Percentiles rank a stretch among this genome's conserved stretches.
Conservation (phyloP, 306 rosid genomes). For the Malus orientalis region DNA sequence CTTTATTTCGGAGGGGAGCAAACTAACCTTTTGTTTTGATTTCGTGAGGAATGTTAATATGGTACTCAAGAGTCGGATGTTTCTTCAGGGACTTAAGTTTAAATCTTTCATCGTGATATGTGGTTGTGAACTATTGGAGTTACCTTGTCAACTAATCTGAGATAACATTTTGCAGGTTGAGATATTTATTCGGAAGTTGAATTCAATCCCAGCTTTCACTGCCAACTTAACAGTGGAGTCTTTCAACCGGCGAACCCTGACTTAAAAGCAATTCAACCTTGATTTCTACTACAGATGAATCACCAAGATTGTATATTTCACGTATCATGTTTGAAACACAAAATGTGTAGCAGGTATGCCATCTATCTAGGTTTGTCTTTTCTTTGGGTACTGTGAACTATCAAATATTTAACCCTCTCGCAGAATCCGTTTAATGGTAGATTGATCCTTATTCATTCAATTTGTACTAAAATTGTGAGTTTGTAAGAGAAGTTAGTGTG, state of each 20-base stretch:
- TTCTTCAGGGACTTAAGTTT: not conserved
- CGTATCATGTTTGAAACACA: not conserved
- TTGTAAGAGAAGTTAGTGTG: too few species aligned
- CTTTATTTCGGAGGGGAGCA: not conserved
- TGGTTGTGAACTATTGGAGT: not conserved
- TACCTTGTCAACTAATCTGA: not conserved
- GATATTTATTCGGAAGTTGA: slow-evolving; percentile 78
- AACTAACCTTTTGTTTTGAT: too few species aligned
- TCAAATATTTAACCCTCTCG: not conserved
- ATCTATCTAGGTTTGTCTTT: not conserved
- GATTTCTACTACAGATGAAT: slow-evolving; percentile 14
- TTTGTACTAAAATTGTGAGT: too few species aligned
- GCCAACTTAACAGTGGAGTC: slow-evolving; percentile 97
- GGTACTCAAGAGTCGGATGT: not conserved
- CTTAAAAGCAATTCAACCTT: slow-evolving; percentile 24
- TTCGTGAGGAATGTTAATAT: not conserved
- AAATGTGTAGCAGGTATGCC: not conserved
- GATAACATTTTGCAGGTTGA: slow-evolving; percentile 57
- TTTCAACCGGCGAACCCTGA: slow-evolving; percentile 74
- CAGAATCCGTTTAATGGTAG: not conserved
- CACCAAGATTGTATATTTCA: slow-evolving; percentile 4
- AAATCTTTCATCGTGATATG: not conserved
- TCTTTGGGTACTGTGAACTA: not conserved
- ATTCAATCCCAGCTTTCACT: slow-evolving; percentile 93
- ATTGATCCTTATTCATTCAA: not conserved